Base-by-base conservation (phyloP, 371 early-diverging fungal species). In the Enterocytospora artemiae region DNA sequence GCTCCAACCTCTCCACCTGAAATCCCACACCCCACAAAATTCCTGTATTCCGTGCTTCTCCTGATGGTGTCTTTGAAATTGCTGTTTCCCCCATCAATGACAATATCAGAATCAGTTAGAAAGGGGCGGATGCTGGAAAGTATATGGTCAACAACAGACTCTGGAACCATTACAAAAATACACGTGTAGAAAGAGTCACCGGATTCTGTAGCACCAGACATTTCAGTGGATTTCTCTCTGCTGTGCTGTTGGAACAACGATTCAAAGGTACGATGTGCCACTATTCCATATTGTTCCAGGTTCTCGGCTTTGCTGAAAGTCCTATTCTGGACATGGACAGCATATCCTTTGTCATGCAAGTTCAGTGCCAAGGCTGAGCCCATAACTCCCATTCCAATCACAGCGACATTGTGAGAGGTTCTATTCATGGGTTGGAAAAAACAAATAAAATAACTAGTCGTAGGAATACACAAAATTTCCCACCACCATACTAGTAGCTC, bases 1-100 rank as follows among this genome's bases (percentile, higher is more conserved):
- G 97, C 97, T 78, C 96, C 97, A 77, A 92, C 91, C 80, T 95
- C 96, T 75, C 96, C 97, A 67, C 96, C 97, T 72, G 92, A 91
- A 59, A 96, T 95, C 81, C 97, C 97, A 71, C 87, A 84, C 49
- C 97, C 97, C 46, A 92, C 87, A 80, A 89, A 95, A 75, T 85
- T 83, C 39, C 59, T 45, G 49, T 63, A 53, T 20, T 41, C 14
- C 9, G 32, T 30, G 75, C 82, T 80, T 72, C 97, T 86, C 70
- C 91, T 86, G 63, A 88, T 87, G 61, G 92, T 86, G 79, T 94
- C 95, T 57, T 90, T 89, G 84, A 85, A 95, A 83, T 92, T 90
- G 33, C 93, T 93, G 85, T 96, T 96, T 65, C 96, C 96, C 73
- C 93, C 91, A 79, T 96, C 96, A 69, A 96, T 90, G 70, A 96